Conservation (phyloP, 345 rosid species). For the Dovyalis caffra region DNA sequence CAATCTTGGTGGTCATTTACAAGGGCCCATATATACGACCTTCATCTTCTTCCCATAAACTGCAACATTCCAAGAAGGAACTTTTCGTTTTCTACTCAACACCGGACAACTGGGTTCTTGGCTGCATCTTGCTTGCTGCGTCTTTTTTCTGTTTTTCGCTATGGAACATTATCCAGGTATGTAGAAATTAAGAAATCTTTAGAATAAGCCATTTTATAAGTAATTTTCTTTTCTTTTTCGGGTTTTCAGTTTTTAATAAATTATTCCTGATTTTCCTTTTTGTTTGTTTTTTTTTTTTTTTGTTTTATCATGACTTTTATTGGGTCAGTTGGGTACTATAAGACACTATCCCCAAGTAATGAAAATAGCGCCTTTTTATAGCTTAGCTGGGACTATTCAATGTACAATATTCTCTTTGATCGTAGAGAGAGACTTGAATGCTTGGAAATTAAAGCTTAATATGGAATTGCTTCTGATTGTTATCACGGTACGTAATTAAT, state of each 20-base stretch:
- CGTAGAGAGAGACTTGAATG: conserved; percentile 58
- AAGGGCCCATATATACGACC: conserved; percentile 54
- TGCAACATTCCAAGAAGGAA: conserved; percentile 23
- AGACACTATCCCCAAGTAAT: conserved; percentile 60
- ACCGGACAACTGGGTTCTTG: conserved; percentile 69
- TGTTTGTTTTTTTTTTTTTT: neutral
- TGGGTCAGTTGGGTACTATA: conserved; percentile 50
- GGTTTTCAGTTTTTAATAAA: neutral
- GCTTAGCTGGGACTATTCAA: conserved; percentile 69
- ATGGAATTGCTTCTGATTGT: conserved; percentile 60
- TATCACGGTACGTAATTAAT: conserved; percentile 42
- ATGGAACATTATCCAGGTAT: conserved; percentile 72
- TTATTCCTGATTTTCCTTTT: neutral
- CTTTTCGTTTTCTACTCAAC: conserved; percentile 52
- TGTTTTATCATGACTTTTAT: neutral
- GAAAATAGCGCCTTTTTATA: conserved; percentile 65
- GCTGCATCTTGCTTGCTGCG: conserved; percentile 63
- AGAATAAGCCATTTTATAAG: neutral
- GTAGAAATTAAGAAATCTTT: neutral
- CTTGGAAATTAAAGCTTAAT: conserved; percentile 63
- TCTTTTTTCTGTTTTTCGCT: conserved; percentile 55
- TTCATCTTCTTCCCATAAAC: conserved; percentile 32
- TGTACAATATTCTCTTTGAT: conserved; percentile 49
- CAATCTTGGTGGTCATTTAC: conserved; percentile 45
- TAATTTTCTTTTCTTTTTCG: neutral